phyloP scores from a whole-genome alignment of 768 basidiomycete genomes.

The Psilocybe subaeruginosa region DNA sequence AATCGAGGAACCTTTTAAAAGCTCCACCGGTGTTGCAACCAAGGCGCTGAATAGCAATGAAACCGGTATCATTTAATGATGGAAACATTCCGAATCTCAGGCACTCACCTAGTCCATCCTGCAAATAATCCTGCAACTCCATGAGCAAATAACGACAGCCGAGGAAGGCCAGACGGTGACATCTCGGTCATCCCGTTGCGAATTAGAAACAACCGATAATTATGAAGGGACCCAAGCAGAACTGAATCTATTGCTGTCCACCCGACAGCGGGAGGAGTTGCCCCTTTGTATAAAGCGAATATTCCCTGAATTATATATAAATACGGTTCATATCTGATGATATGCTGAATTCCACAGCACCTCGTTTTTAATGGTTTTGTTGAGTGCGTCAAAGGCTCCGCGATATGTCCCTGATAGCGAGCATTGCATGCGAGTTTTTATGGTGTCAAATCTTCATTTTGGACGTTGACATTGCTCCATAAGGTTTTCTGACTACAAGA shows the following conservation, averaged over 20 bases:
- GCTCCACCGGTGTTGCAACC: slow-evolving; percentile 78
- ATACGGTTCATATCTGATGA: slow-evolving; percentile 4
- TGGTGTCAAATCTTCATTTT: slow-evolving; percentile 61
- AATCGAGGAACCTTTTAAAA: slow-evolving; percentile 60
- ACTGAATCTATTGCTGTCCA: slow-evolving; percentile 78
- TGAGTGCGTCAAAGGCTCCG: slow-evolving; percentile 62
- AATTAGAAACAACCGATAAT: slow-evolving; percentile 66
- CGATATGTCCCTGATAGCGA: slow-evolving; percentile 64
- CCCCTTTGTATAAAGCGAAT: slow-evolving; percentile 74
- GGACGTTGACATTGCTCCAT: not conserved
- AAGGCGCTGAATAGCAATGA: slow-evolving; percentile 47
- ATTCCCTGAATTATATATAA: slow-evolving; percentile 44
- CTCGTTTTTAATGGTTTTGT: slow-evolving; percentile 62
- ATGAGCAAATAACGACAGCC: slow-evolving; percentile 66
- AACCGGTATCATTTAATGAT: slow-evolving; percentile 10
- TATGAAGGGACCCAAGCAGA: slow-evolving; percentile 70
- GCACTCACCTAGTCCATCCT: slow-evolving; percentile 66
- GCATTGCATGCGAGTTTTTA: slow-evolving; percentile 76
- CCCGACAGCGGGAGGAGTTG: slow-evolving; percentile 71
- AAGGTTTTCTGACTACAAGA: not conserved
- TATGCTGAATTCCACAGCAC: slow-evolving; percentile 31
- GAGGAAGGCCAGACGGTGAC: slow-evolving; percentile 42
- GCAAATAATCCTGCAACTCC: slow-evolving; percentile 69
- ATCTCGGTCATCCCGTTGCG: slow-evolving; percentile 56
- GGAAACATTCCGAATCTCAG: slow-evolving; percentile 3